phyloP scores from a whole-genome alignment of 257 asterid species.

The Solanum chmielewskii region DNA sequence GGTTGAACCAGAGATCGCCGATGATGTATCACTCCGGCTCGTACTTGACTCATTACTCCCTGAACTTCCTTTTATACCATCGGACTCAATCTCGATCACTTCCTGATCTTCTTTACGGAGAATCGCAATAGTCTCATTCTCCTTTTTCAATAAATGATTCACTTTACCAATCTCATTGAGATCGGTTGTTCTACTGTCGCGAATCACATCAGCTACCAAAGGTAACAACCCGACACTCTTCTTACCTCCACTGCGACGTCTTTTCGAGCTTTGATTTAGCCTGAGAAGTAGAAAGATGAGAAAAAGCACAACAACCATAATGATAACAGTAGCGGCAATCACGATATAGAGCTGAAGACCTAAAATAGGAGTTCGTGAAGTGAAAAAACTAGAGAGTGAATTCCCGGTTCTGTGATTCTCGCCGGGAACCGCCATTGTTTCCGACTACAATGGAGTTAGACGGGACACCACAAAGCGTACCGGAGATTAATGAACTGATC shows the following conservation, averaged over 20 bases:
- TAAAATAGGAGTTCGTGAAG: constrained; percentile 51
- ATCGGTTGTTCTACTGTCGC: constrained; percentile 20
- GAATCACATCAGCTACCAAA: constrained; percentile 30
- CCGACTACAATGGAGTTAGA: neutral
- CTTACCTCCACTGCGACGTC: constrained; percentile 26
- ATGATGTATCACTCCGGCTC: constrained; percentile 51
- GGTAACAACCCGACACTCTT: constrained; percentile 50
- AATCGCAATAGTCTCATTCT: constrained; percentile 29
- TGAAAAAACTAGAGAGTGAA: constrained; percentile 20
- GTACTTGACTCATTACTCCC: constrained; percentile 72
- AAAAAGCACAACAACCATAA: constrained; percentile 31
- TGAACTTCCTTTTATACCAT: constrained; percentile 42
- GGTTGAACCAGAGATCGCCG: constrained; percentile 48
- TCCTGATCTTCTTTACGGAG: constrained; percentile 25
- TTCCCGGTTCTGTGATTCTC: constrained; percentile 12
- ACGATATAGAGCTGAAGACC: constrained; percentile 60
- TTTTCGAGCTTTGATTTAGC: constrained; percentile 29
- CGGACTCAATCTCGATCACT: constrained; percentile 26
- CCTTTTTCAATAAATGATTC: neutral
- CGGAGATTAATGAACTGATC: neutral
- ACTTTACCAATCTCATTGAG: constrained; percentile 9
- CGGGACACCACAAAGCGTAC: neutral
- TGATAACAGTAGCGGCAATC: constrained; percentile 32
- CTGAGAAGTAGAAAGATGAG: constrained; percentile 34
- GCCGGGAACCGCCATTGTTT: constrained; percentile 40